These are phyloP conservation scores for Dillenia turbinata DNA, from an alignment of 164 flowering plant genomes.

Conservation along the genomic window DNA sequence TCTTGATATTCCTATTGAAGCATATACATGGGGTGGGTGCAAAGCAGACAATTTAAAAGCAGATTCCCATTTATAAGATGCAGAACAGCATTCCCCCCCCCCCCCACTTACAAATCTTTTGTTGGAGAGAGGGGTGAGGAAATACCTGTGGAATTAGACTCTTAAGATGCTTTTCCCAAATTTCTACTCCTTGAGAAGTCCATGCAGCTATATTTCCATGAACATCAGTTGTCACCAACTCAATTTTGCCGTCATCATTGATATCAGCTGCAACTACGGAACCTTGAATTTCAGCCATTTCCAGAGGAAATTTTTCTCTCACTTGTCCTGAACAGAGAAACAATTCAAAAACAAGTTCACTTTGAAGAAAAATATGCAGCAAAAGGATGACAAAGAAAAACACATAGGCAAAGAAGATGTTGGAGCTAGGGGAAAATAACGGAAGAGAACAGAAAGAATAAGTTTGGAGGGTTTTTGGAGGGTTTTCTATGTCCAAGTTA, in stretches of 20 bases:
- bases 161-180: constrained; percentile 90
- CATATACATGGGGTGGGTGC: no score
- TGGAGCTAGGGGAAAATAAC: no score
- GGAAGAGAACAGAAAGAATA: no score
- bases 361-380: not conserved
- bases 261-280: constrained; percentile 90
- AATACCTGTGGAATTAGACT: constrained; percentile 93
- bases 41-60: no score
- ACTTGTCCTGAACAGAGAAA: constrained; percentile 54
- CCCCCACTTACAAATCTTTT: no score
- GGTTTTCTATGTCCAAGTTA: no score
- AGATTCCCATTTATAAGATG: no score
- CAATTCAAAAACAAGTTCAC: constrained; percentile 5
- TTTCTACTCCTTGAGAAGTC: constrained; percentile 80
- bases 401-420: no score
- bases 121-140: not conserved
- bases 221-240: constrained; percentile 80
- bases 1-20: no score
- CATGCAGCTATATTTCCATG: constrained; percentile 99
- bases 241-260: constrained; percentile 98
- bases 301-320: constrained; percentile 92
- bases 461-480: no score
- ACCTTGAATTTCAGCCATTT: constrained; percentile 99
- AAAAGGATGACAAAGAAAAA: no score
- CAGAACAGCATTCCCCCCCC: no score